Base-by-base conservation (phyloP, 495 filamentous ascomycete species). In the Daldinia loculata region DNA sequence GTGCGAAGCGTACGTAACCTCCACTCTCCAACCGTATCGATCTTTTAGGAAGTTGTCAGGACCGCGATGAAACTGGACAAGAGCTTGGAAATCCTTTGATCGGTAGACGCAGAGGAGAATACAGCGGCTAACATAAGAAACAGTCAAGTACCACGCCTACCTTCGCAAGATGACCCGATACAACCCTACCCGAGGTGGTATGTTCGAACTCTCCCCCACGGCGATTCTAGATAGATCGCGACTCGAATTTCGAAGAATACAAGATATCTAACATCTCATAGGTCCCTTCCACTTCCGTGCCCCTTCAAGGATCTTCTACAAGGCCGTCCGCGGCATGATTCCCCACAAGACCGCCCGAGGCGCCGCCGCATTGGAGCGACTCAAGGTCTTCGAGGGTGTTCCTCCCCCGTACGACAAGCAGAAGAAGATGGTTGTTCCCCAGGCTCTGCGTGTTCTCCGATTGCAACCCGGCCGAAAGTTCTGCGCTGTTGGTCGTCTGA, bases 91-190 rank as follows among this genome's bases (percentile, higher is more conserved):
- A 36, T 55, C 45, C 24, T 48, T 45, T 38, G 8, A 45, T 41
- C n/a, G 27, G 43, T 38, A 30, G 58, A 56, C 34, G 12, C 19
- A 53, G 27, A 58, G 27, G 15, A 32, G 19, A 55, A 55, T 51
- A 61, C 34, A 34, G 38, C 8, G 65, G 65, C 82, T 83, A 71
- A 83, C 69, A 75, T 69, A 29, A 48, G 61, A 70, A 85, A 85
- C 81, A 99, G 95, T 99, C 84, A 99, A 99, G 92, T 99, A 98
- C 90, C 92, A 95, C 79, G 92, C 95, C 85, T 98, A 98, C 88
- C 92, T 99, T 80, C 93, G 94, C 89, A 99, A 98, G 91, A 94
- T 94, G 85, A 99, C 96, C 81, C 93, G 95, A 83, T 99, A 91
- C 92, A 99, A 99, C 89, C 93, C 95, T 77, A 97, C 92, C 76